Percentiles rank a stretch among this genome's conserved stretches.
Evolutionary conservation across 352 stramenopile genomes (phyloP).

Genomic region (Phytophthora pseudosyringae): DNA sequence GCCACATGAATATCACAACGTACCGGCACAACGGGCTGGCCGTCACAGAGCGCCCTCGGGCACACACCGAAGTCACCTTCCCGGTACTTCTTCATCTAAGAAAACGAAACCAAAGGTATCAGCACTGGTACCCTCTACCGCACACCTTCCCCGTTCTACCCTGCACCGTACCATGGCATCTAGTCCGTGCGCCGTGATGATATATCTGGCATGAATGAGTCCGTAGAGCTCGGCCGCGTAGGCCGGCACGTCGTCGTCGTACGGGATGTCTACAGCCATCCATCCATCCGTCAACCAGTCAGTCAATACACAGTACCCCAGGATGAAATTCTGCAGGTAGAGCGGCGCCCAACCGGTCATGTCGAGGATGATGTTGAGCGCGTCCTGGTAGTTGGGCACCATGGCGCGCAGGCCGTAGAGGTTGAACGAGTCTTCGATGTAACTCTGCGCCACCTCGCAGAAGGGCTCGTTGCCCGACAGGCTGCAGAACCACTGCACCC

Average conservation of each 20-base stretch:
- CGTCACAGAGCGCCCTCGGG: slow-evolving; percentile 83
- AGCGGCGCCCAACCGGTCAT: slow-evolving; percentile 63
- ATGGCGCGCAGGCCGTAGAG: slow-evolving; percentile 91
- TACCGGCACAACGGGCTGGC: slow-evolving; percentile 85
- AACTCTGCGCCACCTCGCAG: slow-evolving; percentile 91
- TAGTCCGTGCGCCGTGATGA: slow-evolving; percentile 88
- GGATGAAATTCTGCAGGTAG: neutral
- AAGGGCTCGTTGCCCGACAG: slow-evolving; percentile 93
- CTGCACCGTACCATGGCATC: slow-evolving; percentile 77
- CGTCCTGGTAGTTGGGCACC: slow-evolving; percentile 91
- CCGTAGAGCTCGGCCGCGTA: slow-evolving; percentile 91
- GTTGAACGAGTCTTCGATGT: slow-evolving; percentile 96
- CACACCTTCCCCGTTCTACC: neutral
- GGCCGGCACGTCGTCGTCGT: slow-evolving; percentile 87
- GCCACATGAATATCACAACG: slow-evolving; percentile 19
- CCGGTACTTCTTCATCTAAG: slow-evolving; percentile 89
- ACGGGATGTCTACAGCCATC: slow-evolving; percentile 78
- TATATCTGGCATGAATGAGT: slow-evolving; percentile 91
- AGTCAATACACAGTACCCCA: neutral
- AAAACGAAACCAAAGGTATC: neutral
- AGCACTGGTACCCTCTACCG: neutral
- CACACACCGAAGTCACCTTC: slow-evolving; percentile 90
- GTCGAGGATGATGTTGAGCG: slow-evolving; percentile 94
- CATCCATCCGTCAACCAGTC: slow-evolving; percentile 4
- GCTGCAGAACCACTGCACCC: slow-evolving; percentile 94